Percentiles rank a stretch among this genome's conserved stretches.
Evolutionary conservation across 2,329 filamentous ascomycete species (phyloP).

Genomic region (Chrysoporthe cubensis): DNA sequence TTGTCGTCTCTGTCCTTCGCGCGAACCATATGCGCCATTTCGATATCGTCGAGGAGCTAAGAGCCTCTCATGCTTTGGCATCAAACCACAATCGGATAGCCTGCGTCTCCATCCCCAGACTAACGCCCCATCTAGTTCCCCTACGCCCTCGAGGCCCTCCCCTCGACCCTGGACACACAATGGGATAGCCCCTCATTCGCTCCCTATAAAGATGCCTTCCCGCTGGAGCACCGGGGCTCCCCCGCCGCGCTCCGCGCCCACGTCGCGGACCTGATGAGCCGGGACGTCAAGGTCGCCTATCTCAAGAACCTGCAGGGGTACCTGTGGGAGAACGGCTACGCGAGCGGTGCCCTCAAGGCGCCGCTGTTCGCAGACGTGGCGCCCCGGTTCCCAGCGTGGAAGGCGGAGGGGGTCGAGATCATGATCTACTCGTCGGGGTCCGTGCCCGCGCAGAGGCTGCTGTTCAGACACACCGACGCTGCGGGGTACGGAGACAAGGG

Average conservation of each 20-base stretch:
- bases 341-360: constrained; percentile 68
- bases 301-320: constrained; percentile 81
- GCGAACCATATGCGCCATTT: neutral
- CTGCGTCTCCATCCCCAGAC: constrained; percentile 17
- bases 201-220: constrained; percentile 73
- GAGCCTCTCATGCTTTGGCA: neutral
- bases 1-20: neutral
- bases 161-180: constrained; percentile 63
- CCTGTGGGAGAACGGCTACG: constrained; percentile 77
- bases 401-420: constrained; percentile 57
- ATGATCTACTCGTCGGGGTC: constrained; percentile 85
- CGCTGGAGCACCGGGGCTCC: constrained; percentile 62
- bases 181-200: constrained; percentile 70
- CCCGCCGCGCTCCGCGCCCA: constrained; percentile 66
- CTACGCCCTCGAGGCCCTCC: constrained; percentile 71
- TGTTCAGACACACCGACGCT: constrained; percentile 70
- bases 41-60: neutral
- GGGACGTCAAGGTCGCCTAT: constrained; percentile 76
- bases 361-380: constrained; percentile 76
- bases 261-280: constrained; percentile 70
- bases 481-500: constrained; percentile 42
- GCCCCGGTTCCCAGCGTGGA: constrained; percentile 65
- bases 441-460: constrained; percentile 77
- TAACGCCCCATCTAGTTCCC: constrained; percentile 64
- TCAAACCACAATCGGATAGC: constrained; percentile 3